Percentiles rank a stretch among this genome's conserved stretches.
phyloP scores from a whole-genome alignment of 768 basidiomycete genomes.

The Fibroporia radiculosa region DNA sequence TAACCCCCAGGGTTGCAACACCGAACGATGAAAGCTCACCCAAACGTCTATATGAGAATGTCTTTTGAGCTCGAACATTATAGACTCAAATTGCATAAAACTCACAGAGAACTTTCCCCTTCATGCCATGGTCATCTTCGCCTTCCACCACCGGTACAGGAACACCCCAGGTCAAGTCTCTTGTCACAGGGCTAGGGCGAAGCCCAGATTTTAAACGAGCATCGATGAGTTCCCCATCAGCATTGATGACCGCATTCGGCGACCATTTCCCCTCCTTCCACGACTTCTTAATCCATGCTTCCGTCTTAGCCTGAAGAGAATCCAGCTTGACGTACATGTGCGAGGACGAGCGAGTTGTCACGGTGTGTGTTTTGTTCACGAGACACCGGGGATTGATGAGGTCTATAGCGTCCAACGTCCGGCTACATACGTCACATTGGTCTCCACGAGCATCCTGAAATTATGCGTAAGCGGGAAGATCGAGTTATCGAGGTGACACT shows the following conservation, averaged over 20 bases:
- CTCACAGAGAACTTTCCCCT: slow-evolving; percentile 92
- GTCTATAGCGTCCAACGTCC: slow-evolving; percentile 90
- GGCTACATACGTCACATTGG: slow-evolving; percentile 91
- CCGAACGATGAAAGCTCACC: slow-evolving; percentile 35
- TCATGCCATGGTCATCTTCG: slow-evolving; percentile 78
- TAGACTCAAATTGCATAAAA: slow-evolving; percentile 9
- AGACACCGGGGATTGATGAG: slow-evolving; percentile 93
- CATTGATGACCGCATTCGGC: slow-evolving; percentile 83
- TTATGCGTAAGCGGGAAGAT: not conserved
- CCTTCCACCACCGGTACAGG: slow-evolving; percentile 71
- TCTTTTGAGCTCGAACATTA: not conserved
- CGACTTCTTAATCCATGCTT: slow-evolving; percentile 81
- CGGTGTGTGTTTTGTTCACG: slow-evolving; percentile 69
- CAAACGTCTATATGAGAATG: slow-evolving; percentile 64
- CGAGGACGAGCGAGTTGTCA: slow-evolving; percentile 68
- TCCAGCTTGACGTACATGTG: slow-evolving; percentile 93
- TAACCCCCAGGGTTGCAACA: not conserved
- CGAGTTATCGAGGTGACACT: slow-evolving; percentile 13
- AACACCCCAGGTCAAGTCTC: slow-evolving; percentile 96
- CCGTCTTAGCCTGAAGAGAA: slow-evolving; percentile 69
- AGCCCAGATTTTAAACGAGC: slow-evolving; percentile 81
- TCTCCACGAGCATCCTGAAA: slow-evolving; percentile 90
- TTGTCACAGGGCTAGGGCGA: slow-evolving; percentile 82
- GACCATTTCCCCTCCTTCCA: slow-evolving; percentile 87
- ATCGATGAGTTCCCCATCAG: slow-evolving; percentile 83